Evolutionary conservation across 2,329 filamentous ascomycete species (phyloP).

Genomic region (Tolypocladium amazonense): DNA sequence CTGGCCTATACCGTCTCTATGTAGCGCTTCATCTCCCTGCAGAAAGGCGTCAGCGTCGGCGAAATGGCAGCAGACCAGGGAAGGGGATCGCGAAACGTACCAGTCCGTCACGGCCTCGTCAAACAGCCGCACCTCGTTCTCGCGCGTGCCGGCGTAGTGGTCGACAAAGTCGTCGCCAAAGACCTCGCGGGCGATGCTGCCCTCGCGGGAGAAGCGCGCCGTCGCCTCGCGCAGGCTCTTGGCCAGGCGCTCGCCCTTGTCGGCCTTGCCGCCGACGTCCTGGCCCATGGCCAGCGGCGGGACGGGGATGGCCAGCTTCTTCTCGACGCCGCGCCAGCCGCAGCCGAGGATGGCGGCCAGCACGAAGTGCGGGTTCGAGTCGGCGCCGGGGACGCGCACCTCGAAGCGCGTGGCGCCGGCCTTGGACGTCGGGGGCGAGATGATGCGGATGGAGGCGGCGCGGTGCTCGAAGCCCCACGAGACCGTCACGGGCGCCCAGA

Average conservation of each 20-base stretch:
- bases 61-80: neutral
- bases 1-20: constrained; percentile 7
- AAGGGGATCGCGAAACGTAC: constrained; percentile 40
- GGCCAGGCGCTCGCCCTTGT: constrained; percentile 68
- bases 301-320: constrained; percentile 74
- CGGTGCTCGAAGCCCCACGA: constrained; percentile 96
- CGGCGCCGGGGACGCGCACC: constrained; percentile 86
- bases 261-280: constrained; percentile 61
- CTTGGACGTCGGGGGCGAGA: constrained; percentile 77
- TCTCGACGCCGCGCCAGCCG: constrained; percentile 85
- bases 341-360: constrained; percentile 78
- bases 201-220: constrained; percentile 61
- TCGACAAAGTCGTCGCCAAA: constrained; percentile 95
- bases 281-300: constrained; percentile 79
- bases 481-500: constrained; percentile 96
- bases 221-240: constrained; percentile 81
- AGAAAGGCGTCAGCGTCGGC: constrained; percentile 5
- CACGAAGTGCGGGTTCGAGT: constrained; percentile 81
- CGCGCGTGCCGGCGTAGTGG: constrained; percentile 82
- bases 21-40: constrained; percentile 66
- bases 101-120: constrained; percentile 97
- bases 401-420: constrained; percentile 85
- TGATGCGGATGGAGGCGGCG: constrained; percentile 80
- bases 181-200: constrained; percentile 83
- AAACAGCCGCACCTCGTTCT: constrained; percentile 85